A percentile compares a stretch with the other conserved stretches of the same genome.
phyloP scores from a whole-genome alignment of 2,329 filamentous ascomycete genomes.

The Bisporella sp. region DNA sequence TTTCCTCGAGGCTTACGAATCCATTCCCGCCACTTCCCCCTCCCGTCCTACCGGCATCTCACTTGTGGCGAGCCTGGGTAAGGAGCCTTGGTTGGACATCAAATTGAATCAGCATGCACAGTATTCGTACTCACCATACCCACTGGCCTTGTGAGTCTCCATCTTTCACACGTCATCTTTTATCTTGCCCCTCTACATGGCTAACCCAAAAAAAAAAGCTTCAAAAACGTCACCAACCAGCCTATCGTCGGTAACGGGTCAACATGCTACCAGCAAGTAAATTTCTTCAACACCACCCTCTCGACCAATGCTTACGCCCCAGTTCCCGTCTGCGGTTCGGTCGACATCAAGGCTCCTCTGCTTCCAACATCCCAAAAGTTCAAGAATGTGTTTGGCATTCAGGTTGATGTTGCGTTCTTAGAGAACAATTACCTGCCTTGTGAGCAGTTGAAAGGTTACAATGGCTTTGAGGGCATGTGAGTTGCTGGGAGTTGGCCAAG shows the following conservation, averaged over 20 bases:
- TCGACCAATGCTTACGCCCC: constrained; percentile 26
- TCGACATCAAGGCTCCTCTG: too few relatives aligned
- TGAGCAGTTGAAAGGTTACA: too few relatives aligned
- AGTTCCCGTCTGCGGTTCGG: too few relatives aligned
- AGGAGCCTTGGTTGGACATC: neutral
- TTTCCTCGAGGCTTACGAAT: constrained; percentile 8
- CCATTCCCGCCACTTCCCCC: constrained; percentile 3
- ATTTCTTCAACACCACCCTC: constrained; percentile 39
- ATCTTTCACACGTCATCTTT: neutral
- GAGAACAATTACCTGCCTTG: constrained; percentile 20
- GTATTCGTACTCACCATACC: constrained; percentile 1
- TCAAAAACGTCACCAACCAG: constrained; percentile 46
- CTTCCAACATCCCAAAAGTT: too few relatives aligned
- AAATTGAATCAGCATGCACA: too few relatives aligned
- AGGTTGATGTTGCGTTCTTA: too few relatives aligned
- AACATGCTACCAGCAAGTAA: constrained; percentile 37
- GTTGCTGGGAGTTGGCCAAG: too few relatives aligned
- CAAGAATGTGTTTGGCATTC: too few relatives aligned
- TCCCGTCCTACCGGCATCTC: neutral
- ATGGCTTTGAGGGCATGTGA: too few relatives aligned
- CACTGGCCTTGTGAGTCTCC: constrained; percentile 1
- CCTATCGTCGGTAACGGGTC: constrained; percentile 36
- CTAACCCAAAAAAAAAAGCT: constrained; percentile 30
- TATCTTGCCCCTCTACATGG: constrained; percentile 5
- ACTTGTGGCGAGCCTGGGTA: neutral